phyloP scores from a whole-genome alignment of 2,329 filamentous ascomycete genomes.

The Xylaria polymorpha region DNA sequence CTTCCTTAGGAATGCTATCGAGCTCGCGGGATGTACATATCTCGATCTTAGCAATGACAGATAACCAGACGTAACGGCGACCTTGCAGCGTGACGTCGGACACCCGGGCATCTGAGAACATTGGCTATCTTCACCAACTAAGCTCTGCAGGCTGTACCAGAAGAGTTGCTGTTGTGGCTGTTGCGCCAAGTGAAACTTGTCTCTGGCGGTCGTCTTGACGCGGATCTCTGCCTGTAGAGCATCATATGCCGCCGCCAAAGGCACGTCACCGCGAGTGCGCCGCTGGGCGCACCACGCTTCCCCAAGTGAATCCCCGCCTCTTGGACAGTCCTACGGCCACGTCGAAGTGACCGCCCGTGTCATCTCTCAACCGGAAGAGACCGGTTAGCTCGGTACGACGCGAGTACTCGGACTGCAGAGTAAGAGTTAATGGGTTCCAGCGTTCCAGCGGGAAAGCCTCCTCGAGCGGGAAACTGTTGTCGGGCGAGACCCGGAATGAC shows the following conservation, averaged over 20 bases:
- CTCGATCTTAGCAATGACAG: constrained; percentile 6
- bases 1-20: background rate
- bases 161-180: background rate
- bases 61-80: constrained; percentile 1
- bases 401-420: background rate
- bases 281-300: constrained; percentile 2
- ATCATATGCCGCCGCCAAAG: background rate
- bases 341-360: background rate
- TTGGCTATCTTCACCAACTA: constrained; percentile 1
- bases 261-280: background rate
- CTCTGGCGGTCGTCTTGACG: background rate
- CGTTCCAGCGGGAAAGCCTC: constrained; percentile 8
- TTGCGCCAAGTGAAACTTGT: background rate
- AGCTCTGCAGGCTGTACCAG: constrained; percentile 2
- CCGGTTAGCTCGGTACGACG: constrained; percentile 1
- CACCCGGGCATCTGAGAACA: background rate
- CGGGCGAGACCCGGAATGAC: constrained; percentile 2
- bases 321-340: constrained; percentile 1
- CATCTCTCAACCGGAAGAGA: constrained; percentile 1
- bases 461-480: background rate
- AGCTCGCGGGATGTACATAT: constrained; percentile 2
- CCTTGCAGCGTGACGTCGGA: background rate
- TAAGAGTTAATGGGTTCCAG: constrained; percentile 7
- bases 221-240: background rate
- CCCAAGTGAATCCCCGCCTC: background rate